These are phyloP conservation scores for Diplodia sapinea DNA, from an alignment of 2,329 filamentous ascomycete species.

Conservation along the genomic window DNA sequence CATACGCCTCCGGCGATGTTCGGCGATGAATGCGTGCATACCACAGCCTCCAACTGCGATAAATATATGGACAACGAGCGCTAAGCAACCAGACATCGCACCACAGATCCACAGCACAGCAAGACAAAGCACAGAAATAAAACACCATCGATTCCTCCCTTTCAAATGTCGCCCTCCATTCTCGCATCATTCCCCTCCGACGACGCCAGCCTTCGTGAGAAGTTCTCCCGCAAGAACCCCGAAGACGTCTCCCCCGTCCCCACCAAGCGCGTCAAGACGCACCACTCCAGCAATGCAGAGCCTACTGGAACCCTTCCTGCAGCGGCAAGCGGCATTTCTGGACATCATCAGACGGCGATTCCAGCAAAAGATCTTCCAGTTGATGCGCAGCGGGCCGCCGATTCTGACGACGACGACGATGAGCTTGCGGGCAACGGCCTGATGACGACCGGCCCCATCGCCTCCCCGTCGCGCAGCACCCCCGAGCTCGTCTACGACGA, in stretches of 20 bases:
- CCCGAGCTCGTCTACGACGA: background rate
- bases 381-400: background rate
- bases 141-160: background rate
- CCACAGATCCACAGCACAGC: background rate
- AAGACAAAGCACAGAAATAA: background rate
- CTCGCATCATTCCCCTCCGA: constrained; percentile 1
- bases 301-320: constrained; percentile 11
- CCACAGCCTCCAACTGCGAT: no score
- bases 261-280: background rate
- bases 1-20: no score
- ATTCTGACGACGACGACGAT: background rate
- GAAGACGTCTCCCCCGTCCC: background rate
- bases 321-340: constrained; percentile 9
- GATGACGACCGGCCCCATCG: background rate
- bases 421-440: background rate
- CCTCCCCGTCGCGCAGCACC: background rate
- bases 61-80: no score
- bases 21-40: no score
- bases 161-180: constrained; percentile 9
- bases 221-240: background rate
- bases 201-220: background rate
- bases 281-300: constrained; percentile 14
- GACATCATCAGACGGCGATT: constrained; percentile 4
- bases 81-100: no score
- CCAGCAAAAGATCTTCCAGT: background rate